phyloP scores from a whole-genome alignment of 2,329 filamentous ascomycete genomes.

The Penicillium hesseltinei region DNA sequence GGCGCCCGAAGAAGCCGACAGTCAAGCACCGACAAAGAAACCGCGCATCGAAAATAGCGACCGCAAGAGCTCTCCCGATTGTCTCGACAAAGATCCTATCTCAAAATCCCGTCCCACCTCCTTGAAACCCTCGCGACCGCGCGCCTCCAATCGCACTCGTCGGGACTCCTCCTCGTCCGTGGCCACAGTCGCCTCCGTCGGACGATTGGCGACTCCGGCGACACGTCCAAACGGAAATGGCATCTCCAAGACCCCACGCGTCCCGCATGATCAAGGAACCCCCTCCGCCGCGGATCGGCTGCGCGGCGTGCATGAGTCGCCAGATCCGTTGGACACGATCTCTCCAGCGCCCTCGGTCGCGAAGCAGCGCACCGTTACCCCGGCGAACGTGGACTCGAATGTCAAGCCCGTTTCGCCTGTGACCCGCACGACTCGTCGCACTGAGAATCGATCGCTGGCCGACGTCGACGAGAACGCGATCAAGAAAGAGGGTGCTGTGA shows the following conservation, averaged over 20 bases:
- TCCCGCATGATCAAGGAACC: conserved; percentile 9
- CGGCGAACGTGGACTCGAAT: conserved; percentile 7
- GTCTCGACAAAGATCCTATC: conserved; percentile 25
- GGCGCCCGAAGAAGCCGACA: conserved; percentile 22
- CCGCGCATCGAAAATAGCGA: conserved; percentile 23
- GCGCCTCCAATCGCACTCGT: conserved; percentile 13
- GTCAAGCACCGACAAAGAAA: conserved; percentile 26
- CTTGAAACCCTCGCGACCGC: conserved; percentile 19
- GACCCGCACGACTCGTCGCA: conserved; percentile 17
- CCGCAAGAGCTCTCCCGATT: conserved; percentile 35
- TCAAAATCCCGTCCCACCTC: conserved; percentile 8
- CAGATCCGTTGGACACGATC: conserved; percentile 29
- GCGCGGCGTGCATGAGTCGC: conserved; percentile 19
- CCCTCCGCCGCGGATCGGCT: conserved; percentile 13
- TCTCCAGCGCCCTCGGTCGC: conserved; percentile 13
- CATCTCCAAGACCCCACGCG: conserved; percentile 9
- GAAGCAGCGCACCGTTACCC: conserved; percentile 9
- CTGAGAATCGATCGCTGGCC: conserved; percentile 2
- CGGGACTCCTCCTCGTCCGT: conserved; percentile 18
- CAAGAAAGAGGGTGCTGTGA: background rate
- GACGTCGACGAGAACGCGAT: background rate
- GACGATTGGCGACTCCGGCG: conserved; percentile 13
- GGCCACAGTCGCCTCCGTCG: conserved; percentile 11
- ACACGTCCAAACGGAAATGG: conserved; percentile 17
- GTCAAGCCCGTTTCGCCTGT: conserved; percentile 15